phyloP scores from a whole-genome alignment of 371 early-diverging fungal species.

The Massospora cicadina region DNA sequence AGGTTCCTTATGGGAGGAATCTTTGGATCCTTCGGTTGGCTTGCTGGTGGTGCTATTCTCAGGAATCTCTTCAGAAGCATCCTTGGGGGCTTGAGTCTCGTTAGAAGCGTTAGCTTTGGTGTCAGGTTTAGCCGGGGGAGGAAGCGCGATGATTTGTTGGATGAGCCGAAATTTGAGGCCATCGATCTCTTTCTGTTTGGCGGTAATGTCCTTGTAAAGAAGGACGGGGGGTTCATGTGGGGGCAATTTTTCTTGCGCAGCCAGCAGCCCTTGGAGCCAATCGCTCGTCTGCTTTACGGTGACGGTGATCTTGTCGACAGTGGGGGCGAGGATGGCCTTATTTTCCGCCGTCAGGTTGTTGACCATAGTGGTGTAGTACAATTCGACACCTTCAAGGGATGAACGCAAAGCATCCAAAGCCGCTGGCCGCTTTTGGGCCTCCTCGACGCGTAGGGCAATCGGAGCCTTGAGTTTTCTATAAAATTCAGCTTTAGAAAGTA shows the following conservation, averaged over 20 bases:
- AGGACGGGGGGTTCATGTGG: conserved; percentile 44
- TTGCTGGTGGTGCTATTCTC: too few species aligned
- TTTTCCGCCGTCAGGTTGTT: conserved; percentile 23
- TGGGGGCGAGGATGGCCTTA: conserved; percentile 21
- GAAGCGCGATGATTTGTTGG: not conserved
- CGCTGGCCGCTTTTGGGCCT: conserved; percentile 38
- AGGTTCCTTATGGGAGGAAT: too few species aligned
- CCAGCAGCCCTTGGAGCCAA: conserved; percentile 43
- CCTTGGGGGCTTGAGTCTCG: too few species aligned
- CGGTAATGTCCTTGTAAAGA: conserved; percentile 27
- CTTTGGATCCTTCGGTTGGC: too few species aligned
- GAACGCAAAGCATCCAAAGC: conserved; percentile 28
- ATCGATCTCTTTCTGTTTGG: conserved; percentile 20
- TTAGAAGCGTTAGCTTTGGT: too few species aligned
- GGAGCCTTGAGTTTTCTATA: conserved; percentile 38
- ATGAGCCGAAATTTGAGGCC: not conserved
- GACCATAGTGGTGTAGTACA: conserved; percentile 21
- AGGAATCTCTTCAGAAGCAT: too few species aligned
- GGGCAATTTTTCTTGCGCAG: conserved; percentile 35
- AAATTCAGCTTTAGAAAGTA: conserved; percentile 9
- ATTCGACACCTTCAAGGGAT: conserved; percentile 23
- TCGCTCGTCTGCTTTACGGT: conserved; percentile 23
- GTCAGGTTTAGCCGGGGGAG: not conserved
- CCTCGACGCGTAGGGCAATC: conserved; percentile 36
- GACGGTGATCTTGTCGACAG: conserved; percentile 35